Percentiles rank a stretch among this genome's conserved stretches.
phyloP scores from a whole-genome alignment of 2,329 filamentous ascomycete species.

The Pochonia chlamydosporia region DNA sequence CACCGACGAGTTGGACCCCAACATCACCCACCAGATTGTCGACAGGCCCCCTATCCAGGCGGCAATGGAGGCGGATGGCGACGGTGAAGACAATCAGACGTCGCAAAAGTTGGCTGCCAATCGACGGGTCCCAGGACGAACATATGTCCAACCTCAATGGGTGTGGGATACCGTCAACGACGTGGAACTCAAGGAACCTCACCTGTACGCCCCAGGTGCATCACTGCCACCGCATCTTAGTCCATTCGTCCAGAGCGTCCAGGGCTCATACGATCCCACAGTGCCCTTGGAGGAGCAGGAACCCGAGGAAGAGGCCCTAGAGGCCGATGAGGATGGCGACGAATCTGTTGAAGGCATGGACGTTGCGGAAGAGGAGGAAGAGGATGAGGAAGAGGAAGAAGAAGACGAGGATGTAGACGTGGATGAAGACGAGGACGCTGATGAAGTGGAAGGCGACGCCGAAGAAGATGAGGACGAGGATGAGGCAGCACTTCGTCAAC shows the following conservation, averaged over 20 bases:
- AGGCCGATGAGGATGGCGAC: conserved; percentile 54
- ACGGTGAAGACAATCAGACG: conserved; percentile 56
- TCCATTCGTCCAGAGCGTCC: conserved; percentile 84
- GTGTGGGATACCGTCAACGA: conserved; percentile 97
- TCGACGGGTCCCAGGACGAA: conserved; percentile 80
- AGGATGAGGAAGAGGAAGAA: conserved; percentile 39
- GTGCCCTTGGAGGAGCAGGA: conserved; percentile 82
- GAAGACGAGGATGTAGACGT: conserved; percentile 37
- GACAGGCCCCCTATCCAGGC: conserved; percentile 75
- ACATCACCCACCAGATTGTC: conserved; percentile 94
- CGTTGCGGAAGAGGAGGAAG: conserved; percentile 44
- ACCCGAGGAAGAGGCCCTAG: conserved; percentile 75
- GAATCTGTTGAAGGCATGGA: conserved; percentile 66
- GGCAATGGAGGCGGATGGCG: conserved; percentile 41
- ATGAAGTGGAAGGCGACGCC: conserved; percentile 35
- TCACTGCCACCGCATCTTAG: conserved; percentile 90
- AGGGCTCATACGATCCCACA: conserved; percentile 88
- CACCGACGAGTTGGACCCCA: conserved; percentile 76
- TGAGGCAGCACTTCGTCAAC: conserved; percentile 69
- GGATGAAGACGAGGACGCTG: conserved; percentile 41
- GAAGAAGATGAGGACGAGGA: conserved; percentile 36
- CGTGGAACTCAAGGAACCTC: conserved; percentile 77
- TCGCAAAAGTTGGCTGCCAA: conserved; percentile 53
- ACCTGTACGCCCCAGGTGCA: conserved; percentile 84
- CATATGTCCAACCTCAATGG: conserved; percentile 96